Evolutionary conservation across 2,329 filamentous ascomycete genomes (phyloP), one percentile per base, ranked within the genome.

Genomic region (Sporothrix pallida): DNA sequence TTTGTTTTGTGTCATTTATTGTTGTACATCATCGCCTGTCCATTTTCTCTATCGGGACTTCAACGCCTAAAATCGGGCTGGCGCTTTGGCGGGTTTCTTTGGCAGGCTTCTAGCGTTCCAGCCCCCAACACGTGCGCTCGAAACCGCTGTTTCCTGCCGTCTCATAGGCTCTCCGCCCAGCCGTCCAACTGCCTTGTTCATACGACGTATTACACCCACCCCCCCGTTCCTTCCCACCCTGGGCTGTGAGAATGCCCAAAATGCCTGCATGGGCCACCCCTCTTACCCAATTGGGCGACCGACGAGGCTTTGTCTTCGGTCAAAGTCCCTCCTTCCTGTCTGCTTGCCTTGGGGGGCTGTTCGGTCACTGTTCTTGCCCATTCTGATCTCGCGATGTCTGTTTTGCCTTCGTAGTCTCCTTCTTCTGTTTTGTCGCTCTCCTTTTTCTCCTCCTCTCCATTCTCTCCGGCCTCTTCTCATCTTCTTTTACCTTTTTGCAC

Each of bases 281-380:
- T 70, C 72, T 75, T 76, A 71, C 75, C 75, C 54, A 12, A 72
- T 76, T 68, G 54, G 74, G 75, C 37, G 69, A 76, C 75, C 75
- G 75, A 63, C 5, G 70, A 72, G 72, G 72, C 72, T 74, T 72
- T 72, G 72, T 44, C 52, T 44, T 73, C 72, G 65, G 44, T 73
- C 65, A 23, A 26, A 44, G 73, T 74, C 73, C 62, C 72, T 76
- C 65, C 72, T 68, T 74, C 70, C 31, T 75, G 72, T 71, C 68
- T 72, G 74, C 62, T 48, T 60, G 69, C 48, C 65, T 54, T 37
- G 31, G 31, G 31, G 50, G 46, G n/a, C 37, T 20, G 60, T 48
- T 74, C 73, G 71, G 73, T 73, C 56, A 50, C 56, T 65, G 70
- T 42, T 62, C 70, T 48, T 46, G 56, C 26, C 37, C 54, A 48